These are phyloP conservation scores for Saccharomyces hybrid DNA, from an alignment of 1,139 yeast species.

Conservation along the genomic window DNA sequence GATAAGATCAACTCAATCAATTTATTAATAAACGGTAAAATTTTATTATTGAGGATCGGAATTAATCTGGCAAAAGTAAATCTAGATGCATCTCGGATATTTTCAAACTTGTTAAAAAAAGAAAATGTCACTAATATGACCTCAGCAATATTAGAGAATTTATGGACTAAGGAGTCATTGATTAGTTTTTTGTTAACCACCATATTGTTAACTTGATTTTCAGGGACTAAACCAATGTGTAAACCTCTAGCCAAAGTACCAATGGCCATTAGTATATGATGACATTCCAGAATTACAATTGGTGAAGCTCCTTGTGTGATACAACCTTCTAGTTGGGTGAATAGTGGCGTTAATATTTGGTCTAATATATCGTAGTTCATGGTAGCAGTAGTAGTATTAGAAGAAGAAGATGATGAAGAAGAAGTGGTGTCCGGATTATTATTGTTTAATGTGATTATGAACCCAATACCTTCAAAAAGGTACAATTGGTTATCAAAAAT, in stretches of 20 bases:
- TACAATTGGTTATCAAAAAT: slow-evolving; percentile 73
- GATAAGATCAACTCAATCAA: slow-evolving; percentile 67
- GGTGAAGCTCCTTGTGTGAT: slow-evolving; percentile 41
- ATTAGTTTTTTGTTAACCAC: slow-evolving; percentile 26
- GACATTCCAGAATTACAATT: slow-evolving; percentile 60
- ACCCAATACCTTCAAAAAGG: slow-evolving; percentile 74
- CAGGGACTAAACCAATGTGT: slow-evolving; percentile 33
- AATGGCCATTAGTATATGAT: slow-evolving; percentile 79
- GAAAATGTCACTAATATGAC: slow-evolving; percentile 81
- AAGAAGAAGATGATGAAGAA: too few species aligned
- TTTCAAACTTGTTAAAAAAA: slow-evolving; percentile 56
- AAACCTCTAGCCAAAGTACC: slow-evolving; percentile 88
- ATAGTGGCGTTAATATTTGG: slow-evolving; percentile 68
- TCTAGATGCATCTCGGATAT: slow-evolving; percentile 77
- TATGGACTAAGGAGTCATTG: slow-evolving; percentile 35
- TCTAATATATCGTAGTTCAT: slow-evolving; percentile 50
- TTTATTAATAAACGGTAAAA: slow-evolving; percentile 57
- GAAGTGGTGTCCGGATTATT: not conserved
- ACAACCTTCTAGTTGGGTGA: slow-evolving; percentile 61
- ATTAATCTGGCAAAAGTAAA: slow-evolving; percentile 83
- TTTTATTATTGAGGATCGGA: slow-evolving; percentile 55
- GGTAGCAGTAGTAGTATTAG: slow-evolving; percentile 19
- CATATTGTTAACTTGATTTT: slow-evolving; percentile 32
- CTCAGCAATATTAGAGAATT: slow-evolving; percentile 67
- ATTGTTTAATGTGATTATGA: slow-evolving; percentile 37